Conservation (phyloP, 108 stramenopile genomes). For the Schizochytrium sp. region DNA sequence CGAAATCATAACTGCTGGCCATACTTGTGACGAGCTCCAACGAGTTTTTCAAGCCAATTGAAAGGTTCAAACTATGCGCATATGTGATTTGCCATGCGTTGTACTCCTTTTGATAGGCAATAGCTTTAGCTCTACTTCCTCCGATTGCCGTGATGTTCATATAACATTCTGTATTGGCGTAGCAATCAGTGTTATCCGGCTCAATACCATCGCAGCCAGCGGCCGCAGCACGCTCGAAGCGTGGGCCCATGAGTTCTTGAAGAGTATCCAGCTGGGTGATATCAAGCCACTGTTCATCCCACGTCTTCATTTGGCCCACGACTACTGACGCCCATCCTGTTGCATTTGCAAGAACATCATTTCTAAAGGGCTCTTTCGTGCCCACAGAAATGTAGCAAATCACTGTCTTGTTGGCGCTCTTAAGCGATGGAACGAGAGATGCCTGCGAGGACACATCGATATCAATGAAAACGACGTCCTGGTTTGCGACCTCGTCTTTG, state of each 20-base stretch:
- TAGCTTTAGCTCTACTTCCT: neutral
- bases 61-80: neutral
- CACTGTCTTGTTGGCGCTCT: neutral
- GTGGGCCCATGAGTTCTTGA: slow-evolving; percentile 27
- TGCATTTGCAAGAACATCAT: neutral
- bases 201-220: slow-evolving; percentile 52
- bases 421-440: neutral
- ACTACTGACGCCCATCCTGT: neutral
- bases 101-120: neutral
- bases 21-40: slow-evolving; percentile 34
- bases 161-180: slow-evolving; percentile 7
- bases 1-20: slow-evolving; percentile 62
- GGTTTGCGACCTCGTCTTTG: neutral
- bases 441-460: neutral
- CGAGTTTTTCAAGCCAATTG: slow-evolving; percentile 63
- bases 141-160: slow-evolving; percentile 7
- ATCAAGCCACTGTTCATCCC: slow-evolving; percentile 49
- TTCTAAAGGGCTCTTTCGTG: slow-evolving; percentile 25
- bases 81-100: neutral
- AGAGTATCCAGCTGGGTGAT: neutral
- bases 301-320: neutral
- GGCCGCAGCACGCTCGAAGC: neutral
- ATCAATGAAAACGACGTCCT: slow-evolving; percentile 45
- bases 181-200: slow-evolving; percentile 53
- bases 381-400: slow-evolving; percentile 58